Percentiles rank a stretch among this genome's conserved stretches.
phyloP scores from a whole-genome alignment of 2,329 filamentous ascomycete genomes.

The Pezicula carpinea region DNA sequence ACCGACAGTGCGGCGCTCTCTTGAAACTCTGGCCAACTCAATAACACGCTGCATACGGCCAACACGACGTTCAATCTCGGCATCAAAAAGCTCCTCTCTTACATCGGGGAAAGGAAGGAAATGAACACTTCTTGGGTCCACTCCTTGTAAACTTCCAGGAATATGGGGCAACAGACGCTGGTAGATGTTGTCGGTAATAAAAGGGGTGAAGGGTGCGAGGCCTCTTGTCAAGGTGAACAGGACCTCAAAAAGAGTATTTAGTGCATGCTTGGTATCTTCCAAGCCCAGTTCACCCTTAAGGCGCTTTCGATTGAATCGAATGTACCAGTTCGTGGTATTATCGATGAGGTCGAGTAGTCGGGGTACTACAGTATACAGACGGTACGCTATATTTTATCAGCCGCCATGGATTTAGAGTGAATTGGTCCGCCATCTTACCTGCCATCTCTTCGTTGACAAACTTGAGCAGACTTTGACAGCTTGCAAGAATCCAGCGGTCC shows the following conservation, averaged over 20 bases:
- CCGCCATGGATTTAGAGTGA: neutral
- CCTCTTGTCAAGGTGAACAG: slow-evolving; percentile 84
- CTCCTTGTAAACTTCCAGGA: slow-evolving; percentile 61
- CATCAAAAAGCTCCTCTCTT: slow-evolving; percentile 81
- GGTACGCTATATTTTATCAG: slow-evolving; percentile 47
- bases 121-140: slow-evolving; percentile 82
- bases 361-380: slow-evolving; percentile 87
- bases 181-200: slow-evolving; percentile 94
- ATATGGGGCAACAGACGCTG: slow-evolving; percentile 77
- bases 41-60: slow-evolving; percentile 94
- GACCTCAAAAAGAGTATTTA: slow-evolving; percentile 93
- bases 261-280: slow-evolving; percentile 80
- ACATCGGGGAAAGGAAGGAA: slow-evolving; percentile 90
- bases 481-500: slow-evolving; percentile 93
- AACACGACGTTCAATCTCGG: slow-evolving; percentile 79
- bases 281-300: slow-evolving; percentile 86
- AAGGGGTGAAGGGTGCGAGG: slow-evolving; percentile 91
- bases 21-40: slow-evolving; percentile 78
- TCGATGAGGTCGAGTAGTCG: slow-evolving; percentile 80
- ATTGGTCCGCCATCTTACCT: slow-evolving; percentile 40
- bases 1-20: slow-evolving; percentile 79
- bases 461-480: slow-evolving; percentile 82
- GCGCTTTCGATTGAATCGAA: slow-evolving; percentile 86
- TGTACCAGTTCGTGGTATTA: slow-evolving; percentile 98
- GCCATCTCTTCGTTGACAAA: slow-evolving; percentile 94